Percentiles rank a stretch among this genome's conserved stretches.
These are phyloP conservation scores for Periconia sp. DNA, from an alignment of 2,329 filamentous ascomycete genomes.

Conservation along the genomic window DNA sequence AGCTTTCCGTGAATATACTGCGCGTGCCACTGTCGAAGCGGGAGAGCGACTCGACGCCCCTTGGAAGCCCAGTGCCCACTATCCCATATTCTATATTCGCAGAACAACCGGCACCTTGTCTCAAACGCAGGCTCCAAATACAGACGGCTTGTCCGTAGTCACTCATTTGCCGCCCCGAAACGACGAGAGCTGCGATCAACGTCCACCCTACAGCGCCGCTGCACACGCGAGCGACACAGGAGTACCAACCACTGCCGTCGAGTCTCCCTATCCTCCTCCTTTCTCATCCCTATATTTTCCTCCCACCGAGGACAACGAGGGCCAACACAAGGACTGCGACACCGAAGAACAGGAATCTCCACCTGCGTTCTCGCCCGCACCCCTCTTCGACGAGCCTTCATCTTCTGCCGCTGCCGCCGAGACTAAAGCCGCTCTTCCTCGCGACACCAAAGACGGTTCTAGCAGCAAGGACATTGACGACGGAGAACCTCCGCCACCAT, in stretches of 20 bases:
- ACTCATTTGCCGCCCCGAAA: conserved; percentile 41
- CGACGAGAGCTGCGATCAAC: conserved; percentile 27
- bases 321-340: conserved; percentile 49
- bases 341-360: conserved; percentile 41
- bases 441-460: conserved; percentile 74
- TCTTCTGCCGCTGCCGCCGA: conserved; percentile 57
- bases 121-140: conserved; percentile 43
- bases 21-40: conserved; percentile 28
- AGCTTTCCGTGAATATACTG: conserved; percentile 24
- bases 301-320: conserved; percentile 49
- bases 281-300: conserved; percentile 66
- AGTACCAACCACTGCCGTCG: conserved; percentile 48
- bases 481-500: conserved; percentile 90
- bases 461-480: conserved; percentile 75
- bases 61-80: conserved; percentile 20
- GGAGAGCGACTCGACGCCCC: conserved; percentile 30
- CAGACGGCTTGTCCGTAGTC: conserved; percentile 50
- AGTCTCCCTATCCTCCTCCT: conserved; percentile 60
- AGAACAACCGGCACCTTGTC: conserved; percentile 47
- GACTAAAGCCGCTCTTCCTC: conserved; percentile 82
- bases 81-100: conserved; percentile 17
- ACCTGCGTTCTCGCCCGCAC: conserved; percentile 55
- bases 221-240: conserved; percentile 39
- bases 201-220: conserved; percentile 30
- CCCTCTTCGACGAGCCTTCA: conserved; percentile 54